These are phyloP conservation scores for Aspergillus carlsbadensis DNA, from an alignment of 495 filamentous ascomycete genomes.

Conservation along the genomic window DNA sequence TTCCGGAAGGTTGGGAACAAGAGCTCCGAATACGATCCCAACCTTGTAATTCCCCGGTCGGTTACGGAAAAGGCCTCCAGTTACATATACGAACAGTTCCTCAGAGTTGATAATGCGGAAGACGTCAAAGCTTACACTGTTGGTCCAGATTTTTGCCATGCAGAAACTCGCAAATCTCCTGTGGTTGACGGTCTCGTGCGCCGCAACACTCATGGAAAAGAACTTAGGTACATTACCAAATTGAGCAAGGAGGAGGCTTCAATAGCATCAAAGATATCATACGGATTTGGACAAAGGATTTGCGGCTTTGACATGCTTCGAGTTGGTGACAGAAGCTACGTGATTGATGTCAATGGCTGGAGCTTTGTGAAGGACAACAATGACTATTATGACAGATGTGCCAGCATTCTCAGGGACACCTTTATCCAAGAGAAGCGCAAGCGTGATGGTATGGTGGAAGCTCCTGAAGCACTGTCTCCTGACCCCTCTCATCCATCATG, in stretches of 20 bases:
- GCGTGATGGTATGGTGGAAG: slow-evolving; percentile 41
- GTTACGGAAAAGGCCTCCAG: slow-evolving; percentile 75
- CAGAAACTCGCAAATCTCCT: slow-evolving; percentile 93
- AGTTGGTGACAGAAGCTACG: slow-evolving; percentile 83
- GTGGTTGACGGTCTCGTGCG: slow-evolving; percentile 96
- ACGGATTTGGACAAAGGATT: slow-evolving; percentile 89
- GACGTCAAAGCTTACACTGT: slow-evolving; percentile 99
- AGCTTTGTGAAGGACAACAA: slow-evolving; percentile 99
- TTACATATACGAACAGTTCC: slow-evolving; percentile 96
- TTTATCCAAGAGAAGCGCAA: slow-evolving; percentile 75
- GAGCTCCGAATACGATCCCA: slow-evolving; percentile 86
- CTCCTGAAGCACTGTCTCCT: slow-evolving; percentile 30
- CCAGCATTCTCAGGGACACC: slow-evolving; percentile 78
- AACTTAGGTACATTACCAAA: slow-evolving; percentile 90
- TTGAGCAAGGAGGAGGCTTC: slow-evolving; percentile 76
- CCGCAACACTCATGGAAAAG: slow-evolving; percentile 95
- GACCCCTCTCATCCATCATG: slow-evolving; percentile 31
- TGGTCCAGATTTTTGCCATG: slow-evolving; percentile 89
- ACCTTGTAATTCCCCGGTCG: slow-evolving; percentile 70
- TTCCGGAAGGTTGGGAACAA: slow-evolving; percentile 99
- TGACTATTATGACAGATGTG: slow-evolving; percentile 92
- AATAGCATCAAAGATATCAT: slow-evolving; percentile 87
- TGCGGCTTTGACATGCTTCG: slow-evolving; percentile 96
- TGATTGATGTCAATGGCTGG: slow-evolving; percentile 99
- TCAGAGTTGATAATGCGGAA: slow-evolving; percentile 92